These are phyloP conservation scores for Tetraselmis chui DNA, from an alignment of 139 green algal genomes.

Conservation along the genomic window DNA sequence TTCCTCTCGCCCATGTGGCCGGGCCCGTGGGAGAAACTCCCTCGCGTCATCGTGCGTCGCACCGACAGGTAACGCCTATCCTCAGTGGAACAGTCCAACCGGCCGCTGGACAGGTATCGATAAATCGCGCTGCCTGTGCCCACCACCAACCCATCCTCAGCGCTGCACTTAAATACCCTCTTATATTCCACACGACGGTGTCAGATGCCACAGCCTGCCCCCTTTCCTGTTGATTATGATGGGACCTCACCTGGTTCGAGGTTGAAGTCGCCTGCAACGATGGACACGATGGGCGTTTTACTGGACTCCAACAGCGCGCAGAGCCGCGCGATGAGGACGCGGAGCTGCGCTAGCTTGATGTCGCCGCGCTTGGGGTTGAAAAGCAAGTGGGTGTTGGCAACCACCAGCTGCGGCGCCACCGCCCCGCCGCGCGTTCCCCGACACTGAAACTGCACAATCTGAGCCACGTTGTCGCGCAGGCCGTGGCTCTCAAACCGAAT, in stretches of 20 bases:
- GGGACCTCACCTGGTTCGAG: constrained; percentile 17
- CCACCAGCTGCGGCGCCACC: constrained; percentile 34
- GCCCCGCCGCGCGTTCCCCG: background rate
- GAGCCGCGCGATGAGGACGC: background rate
- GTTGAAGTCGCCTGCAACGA: constrained; percentile 68
- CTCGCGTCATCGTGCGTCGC: too few relatives aligned
- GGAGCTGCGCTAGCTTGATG: constrained; percentile 43
- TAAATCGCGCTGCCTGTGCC: background rate
- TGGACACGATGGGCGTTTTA: background rate
- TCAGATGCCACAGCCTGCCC: too few relatives aligned
- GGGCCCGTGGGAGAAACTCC: background rate
- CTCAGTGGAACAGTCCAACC: background rate
- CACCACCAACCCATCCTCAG: too few relatives aligned
- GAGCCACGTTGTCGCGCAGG: constrained; percentile 75
- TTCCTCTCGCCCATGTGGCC: background rate
- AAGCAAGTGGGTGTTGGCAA: constrained; percentile 78
- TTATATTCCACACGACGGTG: too few relatives aligned
- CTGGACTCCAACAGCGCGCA: background rate
- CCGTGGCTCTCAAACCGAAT: constrained; percentile 44
- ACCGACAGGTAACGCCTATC: background rate
- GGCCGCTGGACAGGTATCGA: background rate
- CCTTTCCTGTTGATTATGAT: too few relatives aligned
- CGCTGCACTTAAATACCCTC: too few relatives aligned
- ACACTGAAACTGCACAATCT: constrained; percentile 42
- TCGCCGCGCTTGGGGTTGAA: constrained; percentile 81